phyloP scores from a whole-genome alignment of 495 filamentous ascomycete species.

The Talaromyces liani region DNA sequence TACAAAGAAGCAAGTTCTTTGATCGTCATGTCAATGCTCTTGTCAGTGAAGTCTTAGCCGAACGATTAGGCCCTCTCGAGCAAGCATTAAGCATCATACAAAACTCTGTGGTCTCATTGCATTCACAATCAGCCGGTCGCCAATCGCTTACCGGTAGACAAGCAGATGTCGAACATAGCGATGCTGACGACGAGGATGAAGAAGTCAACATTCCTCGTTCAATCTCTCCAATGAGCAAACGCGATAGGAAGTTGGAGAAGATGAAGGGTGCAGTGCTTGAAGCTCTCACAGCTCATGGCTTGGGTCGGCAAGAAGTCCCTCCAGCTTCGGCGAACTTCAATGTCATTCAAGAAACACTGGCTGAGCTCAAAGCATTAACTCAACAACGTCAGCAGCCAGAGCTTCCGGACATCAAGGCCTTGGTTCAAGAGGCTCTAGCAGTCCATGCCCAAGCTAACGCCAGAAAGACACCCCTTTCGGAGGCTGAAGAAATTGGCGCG shows the following conservation, averaged over 20 bases:
- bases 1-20: constrained; percentile 69
- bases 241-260: constrained; percentile 75
- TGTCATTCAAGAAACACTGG: constrained; percentile 50
- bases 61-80: constrained; percentile 71
- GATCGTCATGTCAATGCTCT: constrained; percentile 81
- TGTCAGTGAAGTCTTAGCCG: constrained; percentile 69
- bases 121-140: constrained; percentile 28
- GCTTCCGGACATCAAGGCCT: constrained; percentile 11
- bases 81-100: constrained; percentile 69
- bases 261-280: constrained; percentile 75
- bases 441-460: constrained; percentile 31
- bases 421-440: constrained; percentile 15
- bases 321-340: constrained; percentile 33
- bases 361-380: constrained; percentile 46
- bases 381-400: constrained; percentile 2
- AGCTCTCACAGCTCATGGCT: constrained; percentile 55
- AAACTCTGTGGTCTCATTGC: constrained; percentile 49
- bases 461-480: constrained; percentile 35
- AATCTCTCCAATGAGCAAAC: constrained; percentile 55
- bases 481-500: constrained; percentile 39
- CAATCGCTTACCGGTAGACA: constrained; percentile 49
- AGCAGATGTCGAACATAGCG: constrained; percentile 64
- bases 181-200: constrained; percentile 94
- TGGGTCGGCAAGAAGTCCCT: constrained; percentile 20
- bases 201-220: constrained; percentile 32